phyloP scores from a whole-genome alignment of 2,329 filamentous ascomycete genomes.

The Penicillium sp. region DNA sequence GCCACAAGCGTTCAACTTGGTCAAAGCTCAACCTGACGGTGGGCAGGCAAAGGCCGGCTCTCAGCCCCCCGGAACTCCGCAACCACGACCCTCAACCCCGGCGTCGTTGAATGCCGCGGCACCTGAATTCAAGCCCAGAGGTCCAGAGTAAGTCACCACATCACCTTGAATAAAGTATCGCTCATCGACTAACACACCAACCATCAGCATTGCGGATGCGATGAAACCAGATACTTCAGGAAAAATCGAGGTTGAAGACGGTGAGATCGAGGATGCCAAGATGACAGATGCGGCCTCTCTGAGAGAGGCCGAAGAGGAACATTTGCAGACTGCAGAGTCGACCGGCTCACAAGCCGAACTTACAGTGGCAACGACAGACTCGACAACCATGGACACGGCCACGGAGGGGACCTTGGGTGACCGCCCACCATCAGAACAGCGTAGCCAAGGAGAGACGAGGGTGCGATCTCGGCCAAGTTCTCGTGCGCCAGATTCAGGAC shows the following conservation, averaged over 20 bases:
- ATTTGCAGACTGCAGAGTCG: not conserved
- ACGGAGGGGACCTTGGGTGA: conserved; percentile 12
- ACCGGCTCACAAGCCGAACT: not conserved
- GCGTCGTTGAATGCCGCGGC: conserved; percentile 42
- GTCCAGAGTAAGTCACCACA: conserved; percentile 39
- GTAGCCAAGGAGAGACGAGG: conserved; percentile 14
- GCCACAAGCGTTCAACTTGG: conserved; percentile 47
- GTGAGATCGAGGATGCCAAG: conserved; percentile 48
- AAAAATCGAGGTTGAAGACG: conserved; percentile 45
- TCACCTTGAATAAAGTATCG: not conserved
- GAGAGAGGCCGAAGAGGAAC: conserved; percentile 16
- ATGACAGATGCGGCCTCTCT: conserved; percentile 35
- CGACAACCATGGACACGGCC: conserved; percentile 6
- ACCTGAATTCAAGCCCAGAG: conserved; percentile 40
- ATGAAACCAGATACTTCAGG: conserved; percentile 24
- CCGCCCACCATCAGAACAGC: conserved; percentile 6
- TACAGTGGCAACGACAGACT: conserved; percentile 4
- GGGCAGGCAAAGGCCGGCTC: conserved; percentile 26
- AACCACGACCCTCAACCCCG: conserved; percentile 31
- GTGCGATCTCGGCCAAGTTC: conserved; percentile 27
- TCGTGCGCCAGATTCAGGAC: conserved; percentile 29
- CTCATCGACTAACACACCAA: conserved; percentile 22
- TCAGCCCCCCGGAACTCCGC: conserved; percentile 25
- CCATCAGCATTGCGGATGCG: conserved; percentile 29
- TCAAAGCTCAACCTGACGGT: conserved; percentile 20